These are phyloP conservation scores for Penicillium sp. DNA, from an alignment of 2,329 filamentous ascomycete genomes.

Conservation along the genomic window DNA sequence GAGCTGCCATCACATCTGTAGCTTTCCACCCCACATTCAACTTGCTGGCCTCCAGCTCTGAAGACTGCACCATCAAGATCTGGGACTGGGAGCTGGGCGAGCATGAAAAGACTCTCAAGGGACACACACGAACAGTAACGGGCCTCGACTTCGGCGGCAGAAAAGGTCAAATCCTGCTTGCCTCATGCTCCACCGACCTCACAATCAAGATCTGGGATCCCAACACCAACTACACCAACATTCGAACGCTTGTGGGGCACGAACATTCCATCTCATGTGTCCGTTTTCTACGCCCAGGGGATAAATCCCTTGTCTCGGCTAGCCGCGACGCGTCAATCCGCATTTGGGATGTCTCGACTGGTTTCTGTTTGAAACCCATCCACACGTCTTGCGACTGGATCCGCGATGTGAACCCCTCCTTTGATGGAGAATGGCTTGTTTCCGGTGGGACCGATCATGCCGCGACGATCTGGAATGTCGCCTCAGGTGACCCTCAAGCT, in stretches of 20 bases:
- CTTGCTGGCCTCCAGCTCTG: conserved; percentile 84
- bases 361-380: conserved; percentile 84
- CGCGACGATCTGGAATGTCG: conserved; percentile 81
- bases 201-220: conserved; percentile 96
- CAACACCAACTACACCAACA: conserved; percentile 87
- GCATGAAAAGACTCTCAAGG: conserved; percentile 83
- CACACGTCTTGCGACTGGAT: conserved; percentile 84
- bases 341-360: conserved; percentile 89
- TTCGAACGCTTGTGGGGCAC: conserved; percentile 83
- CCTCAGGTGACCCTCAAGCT: conserved; percentile 69
- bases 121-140: conserved; percentile 80
- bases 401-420: conserved; percentile 75
- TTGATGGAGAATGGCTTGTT: conserved; percentile 77
- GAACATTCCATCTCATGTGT: conserved; percentile 88
- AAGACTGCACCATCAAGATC: conserved; percentile 91
- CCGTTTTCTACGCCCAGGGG: conserved; percentile 72
- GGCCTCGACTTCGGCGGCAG: conserved; percentile 89
- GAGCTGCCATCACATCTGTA: conserved; percentile 78
- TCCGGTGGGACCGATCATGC: conserved; percentile 81
- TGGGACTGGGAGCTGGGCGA: conserved; percentile 97
- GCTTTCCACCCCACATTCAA: conserved; percentile 92
- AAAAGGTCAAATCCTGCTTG: conserved; percentile 72
- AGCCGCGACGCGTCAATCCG: conserved; percentile 80
- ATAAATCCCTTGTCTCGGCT: conserved; percentile 78
- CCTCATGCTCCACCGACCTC: conserved; percentile 79